Conservation (phyloP, 2,329 filamentous ascomycete genomes). For the Calycina herbarum region DNA sequence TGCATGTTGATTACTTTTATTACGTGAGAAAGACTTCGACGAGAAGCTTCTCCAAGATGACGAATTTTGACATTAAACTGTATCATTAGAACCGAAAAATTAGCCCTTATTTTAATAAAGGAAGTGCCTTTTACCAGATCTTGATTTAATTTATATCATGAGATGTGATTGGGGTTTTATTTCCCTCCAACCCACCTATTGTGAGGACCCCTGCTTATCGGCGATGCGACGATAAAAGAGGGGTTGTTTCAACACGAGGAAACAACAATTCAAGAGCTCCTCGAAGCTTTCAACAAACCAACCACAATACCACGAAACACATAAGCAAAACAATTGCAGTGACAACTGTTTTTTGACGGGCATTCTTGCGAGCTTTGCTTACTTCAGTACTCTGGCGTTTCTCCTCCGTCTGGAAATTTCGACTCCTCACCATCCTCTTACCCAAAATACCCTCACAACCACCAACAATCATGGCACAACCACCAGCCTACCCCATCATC, state of each 20-base stretch:
- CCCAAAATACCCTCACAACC: conserved; percentile 1
- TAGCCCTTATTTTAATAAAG: no score
- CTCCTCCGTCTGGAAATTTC: background rate
- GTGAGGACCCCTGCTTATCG: conserved; percentile 6
- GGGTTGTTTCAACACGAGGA: background rate
- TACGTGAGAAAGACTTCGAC: no score
- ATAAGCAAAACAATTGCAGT: background rate
- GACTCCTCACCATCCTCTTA: background rate
- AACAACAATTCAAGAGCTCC: background rate
- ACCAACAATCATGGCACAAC: conserved; percentile 34
- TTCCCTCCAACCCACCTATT: background rate
- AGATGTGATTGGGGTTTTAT: background rate
- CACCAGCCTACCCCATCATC: conserved; percentile 57
- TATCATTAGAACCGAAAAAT: background rate
- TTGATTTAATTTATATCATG: background rate
- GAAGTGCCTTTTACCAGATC: background rate
- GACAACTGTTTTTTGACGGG: background rate
- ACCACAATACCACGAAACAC: background rate
- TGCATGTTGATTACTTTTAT: no score
- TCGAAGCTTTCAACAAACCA: background rate
- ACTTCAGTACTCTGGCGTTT: background rate
- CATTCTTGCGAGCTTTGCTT: background rate
- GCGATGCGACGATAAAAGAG: conserved; percentile 4
- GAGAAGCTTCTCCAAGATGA: no score
- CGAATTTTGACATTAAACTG: no score